Evolutionary conservation across 2,329 filamentous ascomycete genomes (phyloP).

Genomic region (Talaromyces atroroseus): DNA sequence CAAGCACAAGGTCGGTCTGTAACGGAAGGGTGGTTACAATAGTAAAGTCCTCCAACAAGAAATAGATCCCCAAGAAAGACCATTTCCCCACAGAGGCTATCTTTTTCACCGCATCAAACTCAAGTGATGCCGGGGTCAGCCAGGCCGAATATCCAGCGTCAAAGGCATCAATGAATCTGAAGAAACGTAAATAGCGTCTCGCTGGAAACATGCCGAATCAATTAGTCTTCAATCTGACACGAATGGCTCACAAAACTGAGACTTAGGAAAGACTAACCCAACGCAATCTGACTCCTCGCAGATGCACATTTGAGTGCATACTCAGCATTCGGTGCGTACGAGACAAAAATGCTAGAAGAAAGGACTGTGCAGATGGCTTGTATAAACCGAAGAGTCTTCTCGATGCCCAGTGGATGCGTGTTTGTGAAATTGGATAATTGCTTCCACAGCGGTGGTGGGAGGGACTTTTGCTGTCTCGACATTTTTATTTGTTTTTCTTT

Average conservation of each 20-base stretch:
- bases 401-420: constrained; percentile 27
- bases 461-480: not conserved
- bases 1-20: not conserved
- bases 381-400: constrained; percentile 36
- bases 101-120: constrained; percentile 25
- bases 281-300: constrained; percentile 37
- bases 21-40: constrained; percentile 45
- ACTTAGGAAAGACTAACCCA: constrained; percentile 30
- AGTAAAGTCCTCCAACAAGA: constrained; percentile 60
- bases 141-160: constrained; percentile 44
- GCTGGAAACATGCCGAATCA: constrained; percentile 25
- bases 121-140: constrained; percentile 12
- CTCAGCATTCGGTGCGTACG: constrained; percentile 12
- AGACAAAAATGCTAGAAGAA: constrained; percentile 12
- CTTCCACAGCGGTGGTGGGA: constrained; percentile 10
- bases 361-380: constrained; percentile 34
- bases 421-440: constrained; percentile 30
- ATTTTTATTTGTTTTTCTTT: not conserved
- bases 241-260: not conserved
- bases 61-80: constrained; percentile 61
- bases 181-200: constrained; percentile 62
- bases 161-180: constrained; percentile 62
- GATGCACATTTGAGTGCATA: constrained; percentile 32
- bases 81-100: constrained; percentile 51
- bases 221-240: not conserved